Conservation (phyloP, 176 grass and related monocot genomes). For the Typha latifolia region DNA sequence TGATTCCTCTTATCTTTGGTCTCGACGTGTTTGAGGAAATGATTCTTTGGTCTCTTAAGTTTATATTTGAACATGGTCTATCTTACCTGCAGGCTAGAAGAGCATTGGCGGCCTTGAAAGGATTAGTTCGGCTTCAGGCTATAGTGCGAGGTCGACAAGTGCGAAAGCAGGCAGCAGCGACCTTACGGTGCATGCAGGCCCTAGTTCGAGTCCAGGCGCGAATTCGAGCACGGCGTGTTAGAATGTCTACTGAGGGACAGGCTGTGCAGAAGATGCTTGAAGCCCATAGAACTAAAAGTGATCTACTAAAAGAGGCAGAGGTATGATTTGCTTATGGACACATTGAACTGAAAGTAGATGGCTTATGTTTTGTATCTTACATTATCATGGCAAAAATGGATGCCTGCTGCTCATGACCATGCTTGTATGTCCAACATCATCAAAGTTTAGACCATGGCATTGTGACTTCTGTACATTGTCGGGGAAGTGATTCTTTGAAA, state of each 20-base stretch:
- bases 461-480: too few species aligned
- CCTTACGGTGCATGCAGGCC: slow-evolving; percentile 94
- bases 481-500: too few species aligned
- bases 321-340: slow-evolving; percentile 8
- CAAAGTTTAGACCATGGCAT: too few species aligned
- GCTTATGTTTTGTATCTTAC: too few species aligned
- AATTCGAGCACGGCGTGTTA: slow-evolving; percentile 72
- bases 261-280: slow-evolving; percentile 75
- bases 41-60: too few species aligned
- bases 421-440: too few species aligned
- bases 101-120: slow-evolving; percentile 66
- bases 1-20: too few species aligned
- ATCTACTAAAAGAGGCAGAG: slow-evolving; percentile 84
- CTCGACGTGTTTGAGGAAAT: too few species aligned
- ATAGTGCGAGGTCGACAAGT: slow-evolving; percentile 93
- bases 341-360: too few species aligned
- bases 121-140: slow-evolving; percentile 82
- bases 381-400: too few species aligned
- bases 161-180: slow-evolving; percentile 85
- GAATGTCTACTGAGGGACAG: slow-evolving; percentile 84
- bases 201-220: slow-evolving; percentile 89
- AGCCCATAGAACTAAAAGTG: slow-evolving; percentile 45
- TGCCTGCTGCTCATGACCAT: too few species aligned
- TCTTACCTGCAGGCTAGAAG: slow-evolving; percentile 37
- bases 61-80: too few species aligned